Percentiles rank a stretch among this genome's conserved stretches.
Conservation (phyloP, 768 basidiomycete genomes). For the Lactifluus subvellereus region DNA sequence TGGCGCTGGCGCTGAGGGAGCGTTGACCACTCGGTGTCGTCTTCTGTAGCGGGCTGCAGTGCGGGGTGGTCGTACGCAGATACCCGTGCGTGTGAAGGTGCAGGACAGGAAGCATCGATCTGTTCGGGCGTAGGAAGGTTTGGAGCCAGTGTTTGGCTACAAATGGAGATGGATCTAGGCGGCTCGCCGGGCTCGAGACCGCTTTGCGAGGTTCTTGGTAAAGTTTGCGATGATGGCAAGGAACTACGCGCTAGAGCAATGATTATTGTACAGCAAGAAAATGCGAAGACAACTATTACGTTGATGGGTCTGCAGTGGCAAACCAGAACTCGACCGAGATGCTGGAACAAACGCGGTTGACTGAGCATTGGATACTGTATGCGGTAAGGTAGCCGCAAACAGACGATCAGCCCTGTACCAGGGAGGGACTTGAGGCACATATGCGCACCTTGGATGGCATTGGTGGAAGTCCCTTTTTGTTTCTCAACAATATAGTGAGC, state of each 20-base stretch:
- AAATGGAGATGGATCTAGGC: background rate
- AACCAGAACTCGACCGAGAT: background rate
- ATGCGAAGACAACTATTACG: background rate
- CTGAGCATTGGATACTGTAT: background rate
- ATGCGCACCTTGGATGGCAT: background rate
- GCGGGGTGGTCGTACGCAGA: slow-evolving; percentile 17
- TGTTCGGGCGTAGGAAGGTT: background rate
- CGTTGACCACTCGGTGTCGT: slow-evolving; percentile 17
- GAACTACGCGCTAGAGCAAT: background rate
- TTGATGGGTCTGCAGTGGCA: background rate
- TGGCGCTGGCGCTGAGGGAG: slow-evolving; percentile 7
- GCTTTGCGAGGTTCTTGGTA: background rate
- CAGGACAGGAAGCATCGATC: background rate
- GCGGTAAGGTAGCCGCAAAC: background rate
- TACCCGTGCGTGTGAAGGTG: background rate
- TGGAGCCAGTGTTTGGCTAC: background rate
- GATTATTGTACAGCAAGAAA: background rate
- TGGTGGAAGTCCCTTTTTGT: background rate
- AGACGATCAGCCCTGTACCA: background rate
- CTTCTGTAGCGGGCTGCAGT: background rate
- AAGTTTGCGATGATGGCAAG: background rate
- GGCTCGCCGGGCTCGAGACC: background rate
- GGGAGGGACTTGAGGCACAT: background rate
- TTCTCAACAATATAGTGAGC: background rate
- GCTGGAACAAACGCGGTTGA: background rate